Evolutionary conservation across 2,329 filamentous ascomycete genomes (phyloP).

Genomic region (Zopfia rhizophila): DNA sequence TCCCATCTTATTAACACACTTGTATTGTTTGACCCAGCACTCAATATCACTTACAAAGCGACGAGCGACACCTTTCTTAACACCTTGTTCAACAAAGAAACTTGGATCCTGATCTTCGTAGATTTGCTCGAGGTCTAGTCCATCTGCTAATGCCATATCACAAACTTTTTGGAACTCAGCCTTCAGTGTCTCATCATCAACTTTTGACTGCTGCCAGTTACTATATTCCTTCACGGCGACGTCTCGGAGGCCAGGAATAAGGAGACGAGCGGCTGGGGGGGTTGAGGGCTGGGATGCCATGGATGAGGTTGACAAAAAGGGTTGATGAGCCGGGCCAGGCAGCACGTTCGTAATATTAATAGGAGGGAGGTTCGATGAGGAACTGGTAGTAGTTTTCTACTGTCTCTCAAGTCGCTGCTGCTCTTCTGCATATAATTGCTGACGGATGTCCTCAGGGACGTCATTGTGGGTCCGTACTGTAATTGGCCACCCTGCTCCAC

Average conservation of each 20-base stretch:
- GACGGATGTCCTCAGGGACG: constrained; percentile 41
- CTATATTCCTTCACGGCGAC: constrained; percentile 21
- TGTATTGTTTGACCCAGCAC: constrained; percentile 16
- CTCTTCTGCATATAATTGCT: constrained; percentile 47
- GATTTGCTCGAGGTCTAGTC: constrained; percentile 35
- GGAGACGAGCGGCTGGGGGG: constrained; percentile 13
- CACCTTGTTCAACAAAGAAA: constrained; percentile 42
- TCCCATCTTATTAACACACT: constrained; percentile 4
- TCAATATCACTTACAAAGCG: constrained; percentile 45
- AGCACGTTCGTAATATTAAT: constrained; percentile 46
- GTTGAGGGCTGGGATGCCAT: constrained; percentile 8
- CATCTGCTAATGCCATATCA: constrained; percentile 15
- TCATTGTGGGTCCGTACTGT: constrained; percentile 38
- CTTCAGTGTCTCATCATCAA: constrained; percentile 21
- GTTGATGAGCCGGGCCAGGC: constrained; percentile 19
- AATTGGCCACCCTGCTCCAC: constrained; percentile 35
- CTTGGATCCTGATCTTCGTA: constrained; percentile 38
- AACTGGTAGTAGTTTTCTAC: constrained; percentile 29
- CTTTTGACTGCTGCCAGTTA: constrained; percentile 29
- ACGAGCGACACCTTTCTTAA: constrained; percentile 41
- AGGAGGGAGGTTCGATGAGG: constrained; percentile 29
- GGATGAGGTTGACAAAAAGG: constrained; percentile 7
- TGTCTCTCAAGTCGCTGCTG: constrained; percentile 35
- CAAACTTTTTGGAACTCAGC: constrained; percentile 23
- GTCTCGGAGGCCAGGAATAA: constrained; percentile 28